Conservation (phyloP, 495 filamentous ascomycete genomes). For the Lasiosphaeriaceae sp. region DNA sequence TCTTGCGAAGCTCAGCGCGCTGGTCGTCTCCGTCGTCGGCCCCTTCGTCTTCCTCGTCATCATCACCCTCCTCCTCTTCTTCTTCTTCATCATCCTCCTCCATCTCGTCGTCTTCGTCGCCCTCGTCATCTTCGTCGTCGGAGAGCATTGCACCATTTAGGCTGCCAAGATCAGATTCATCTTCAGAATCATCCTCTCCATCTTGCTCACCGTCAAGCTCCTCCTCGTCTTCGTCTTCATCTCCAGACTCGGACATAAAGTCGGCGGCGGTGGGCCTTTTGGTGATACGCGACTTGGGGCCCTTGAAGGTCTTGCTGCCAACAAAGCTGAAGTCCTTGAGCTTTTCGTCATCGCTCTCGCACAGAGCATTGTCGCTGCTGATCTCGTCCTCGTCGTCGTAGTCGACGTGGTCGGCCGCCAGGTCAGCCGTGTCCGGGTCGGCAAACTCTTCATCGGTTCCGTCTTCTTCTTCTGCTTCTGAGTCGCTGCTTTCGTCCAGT, state of each 20-base stretch:
- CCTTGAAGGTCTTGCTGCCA: conserved; percentile 47
- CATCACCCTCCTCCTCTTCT: conserved; percentile 34
- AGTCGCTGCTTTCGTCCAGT: conserved; percentile 48
- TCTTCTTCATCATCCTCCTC: conserved; percentile 35
- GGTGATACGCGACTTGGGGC: conserved; percentile 23
- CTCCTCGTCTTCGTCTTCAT: conserved; percentile 36
- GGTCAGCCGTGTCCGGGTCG: conserved; percentile 43
- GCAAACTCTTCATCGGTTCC: conserved; percentile 38
- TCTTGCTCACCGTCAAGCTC: conserved; percentile 10
- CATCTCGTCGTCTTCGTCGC: conserved; percentile 42
- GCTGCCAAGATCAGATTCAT: conserved; percentile 10
- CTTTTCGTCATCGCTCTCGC: conserved; percentile 56
- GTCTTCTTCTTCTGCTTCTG: conserved; percentile 23
- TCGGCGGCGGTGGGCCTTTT: conserved; percentile 46
- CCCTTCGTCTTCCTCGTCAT: conserved; percentile 26
- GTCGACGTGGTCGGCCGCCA: conserved; percentile 43
- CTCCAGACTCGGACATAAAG: conserved; percentile 46
- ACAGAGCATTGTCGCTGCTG: conserved; percentile 59
- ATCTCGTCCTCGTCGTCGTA: conserved; percentile 54
- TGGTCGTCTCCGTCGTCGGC: conserved; percentile 37
- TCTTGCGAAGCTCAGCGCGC: conserved; percentile 45
- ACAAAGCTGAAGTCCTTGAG: conserved; percentile 52
- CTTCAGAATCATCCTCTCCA: conserved; percentile 25
- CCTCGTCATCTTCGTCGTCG: conserved; percentile 18
- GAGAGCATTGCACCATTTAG: background rate